Conservation (phyloP, 1,284 basidiomycete genomes). For the Sutorius eximius region DNA sequence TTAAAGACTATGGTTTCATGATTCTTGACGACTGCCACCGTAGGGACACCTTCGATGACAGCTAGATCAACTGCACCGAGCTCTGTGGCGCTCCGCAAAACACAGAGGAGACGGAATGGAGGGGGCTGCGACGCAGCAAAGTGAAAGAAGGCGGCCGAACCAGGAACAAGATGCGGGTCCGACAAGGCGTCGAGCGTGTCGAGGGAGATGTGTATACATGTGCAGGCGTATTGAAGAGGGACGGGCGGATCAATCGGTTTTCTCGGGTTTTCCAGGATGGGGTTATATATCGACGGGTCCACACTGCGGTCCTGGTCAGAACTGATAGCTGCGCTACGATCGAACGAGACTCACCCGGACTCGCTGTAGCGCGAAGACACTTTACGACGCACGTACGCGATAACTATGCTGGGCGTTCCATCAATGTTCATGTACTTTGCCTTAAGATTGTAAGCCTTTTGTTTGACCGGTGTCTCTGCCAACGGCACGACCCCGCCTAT, state of each 20-base stretch:
- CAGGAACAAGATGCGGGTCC: constrained; percentile 45
- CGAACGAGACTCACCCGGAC: constrained; percentile 31
- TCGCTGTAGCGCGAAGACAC: constrained; percentile 29
- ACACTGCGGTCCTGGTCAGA: constrained; percentile 32
- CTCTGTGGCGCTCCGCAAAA: constrained; percentile 40
- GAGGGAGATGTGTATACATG: constrained; percentile 49
- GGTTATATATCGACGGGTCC: constrained; percentile 45
- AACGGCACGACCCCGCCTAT: constrained; percentile 47
- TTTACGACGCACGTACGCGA: constrained; percentile 50
- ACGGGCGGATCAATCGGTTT: constrained; percentile 48
- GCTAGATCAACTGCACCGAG: constrained; percentile 47
- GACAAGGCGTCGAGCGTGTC: constrained; percentile 50
- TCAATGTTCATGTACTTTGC: constrained; percentile 60
- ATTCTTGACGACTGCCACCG: constrained; percentile 46
- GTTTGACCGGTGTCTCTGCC: constrained; percentile 48
- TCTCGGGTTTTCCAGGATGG: constrained; percentile 38
- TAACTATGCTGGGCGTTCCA: constrained; percentile 53
- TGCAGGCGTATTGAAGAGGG: constrained; percentile 52
- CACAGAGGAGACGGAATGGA: constrained; percentile 44
- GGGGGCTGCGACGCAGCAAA: constrained; percentile 37
- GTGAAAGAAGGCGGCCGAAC: constrained; percentile 40
- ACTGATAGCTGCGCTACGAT: background rate
- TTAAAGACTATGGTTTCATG: constrained; percentile 49
- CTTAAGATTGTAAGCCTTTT: constrained; percentile 58
- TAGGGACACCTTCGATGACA: constrained; percentile 44